Percentiles rank a stretch among this genome's conserved stretches.
Conservation (phyloP, 805 yeast genomes). For the Saturnispora bothae region DNA sequence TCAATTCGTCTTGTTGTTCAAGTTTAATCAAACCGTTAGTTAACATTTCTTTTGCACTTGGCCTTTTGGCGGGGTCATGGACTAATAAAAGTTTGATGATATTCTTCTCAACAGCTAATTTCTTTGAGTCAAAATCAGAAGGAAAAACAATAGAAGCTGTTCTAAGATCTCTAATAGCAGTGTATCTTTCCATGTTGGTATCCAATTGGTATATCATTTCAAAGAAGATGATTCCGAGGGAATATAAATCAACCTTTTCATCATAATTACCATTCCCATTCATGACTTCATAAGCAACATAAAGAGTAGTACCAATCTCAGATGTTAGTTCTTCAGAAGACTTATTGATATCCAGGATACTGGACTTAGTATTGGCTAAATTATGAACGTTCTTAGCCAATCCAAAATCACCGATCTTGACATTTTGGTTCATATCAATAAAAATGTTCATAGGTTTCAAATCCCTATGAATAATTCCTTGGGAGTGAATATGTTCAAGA, state of each 20-base stretch:
- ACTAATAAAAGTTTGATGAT: constrained; percentile 59
- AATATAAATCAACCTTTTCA: constrained; percentile 92
- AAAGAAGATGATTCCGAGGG: constrained; percentile 87
- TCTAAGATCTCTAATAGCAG: constrained; percentile 58
- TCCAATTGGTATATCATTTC: constrained; percentile 80
- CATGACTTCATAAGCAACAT: constrained; percentile 83
- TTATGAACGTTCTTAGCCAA: constrained; percentile 81
- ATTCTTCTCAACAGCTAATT: constrained; percentile 47
- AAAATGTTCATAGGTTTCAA: constrained; percentile 92
- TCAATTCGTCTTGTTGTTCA: constrained; percentile 80
- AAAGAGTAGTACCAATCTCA: constrained; percentile 87
- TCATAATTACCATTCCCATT: constrained; percentile 67
- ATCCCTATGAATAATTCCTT: constrained; percentile 92
- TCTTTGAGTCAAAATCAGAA: constrained; percentile 42
- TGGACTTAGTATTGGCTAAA: constrained; percentile 15
- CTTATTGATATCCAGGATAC: constrained; percentile 17
- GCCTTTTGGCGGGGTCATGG: constrained; percentile 71
- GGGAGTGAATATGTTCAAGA: constrained; percentile 78
- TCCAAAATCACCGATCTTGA: constrained; percentile 96
- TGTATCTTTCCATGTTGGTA: constrained; percentile 93
- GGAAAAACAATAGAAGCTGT: constrained; percentile 59
- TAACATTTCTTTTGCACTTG: constrained; percentile 65
- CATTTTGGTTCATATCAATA: constrained; percentile 79
- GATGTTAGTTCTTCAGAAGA: constrained; percentile 70
- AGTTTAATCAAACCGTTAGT: constrained; percentile 80